phyloP scores from a whole-genome alignment of 2,329 filamentous ascomycete species.

The Fonsecaea pedrosoi region DNA sequence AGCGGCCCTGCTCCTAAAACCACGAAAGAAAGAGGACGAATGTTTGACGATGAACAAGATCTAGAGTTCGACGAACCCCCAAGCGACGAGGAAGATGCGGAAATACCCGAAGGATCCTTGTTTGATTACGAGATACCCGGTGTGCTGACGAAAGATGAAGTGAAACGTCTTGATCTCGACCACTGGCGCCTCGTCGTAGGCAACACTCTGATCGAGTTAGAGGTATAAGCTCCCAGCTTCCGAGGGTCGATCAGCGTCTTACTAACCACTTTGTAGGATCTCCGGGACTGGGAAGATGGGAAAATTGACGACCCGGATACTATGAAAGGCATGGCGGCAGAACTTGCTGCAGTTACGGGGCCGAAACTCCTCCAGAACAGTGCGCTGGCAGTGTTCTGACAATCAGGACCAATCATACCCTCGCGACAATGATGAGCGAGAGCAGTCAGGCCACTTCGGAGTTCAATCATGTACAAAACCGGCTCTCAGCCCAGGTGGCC shows the following conservation, averaged over 20 bases:
- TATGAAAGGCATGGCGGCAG: constrained; percentile 56
- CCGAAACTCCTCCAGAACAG: constrained; percentile 48
- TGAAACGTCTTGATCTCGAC: constrained; percentile 52
- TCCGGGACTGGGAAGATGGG: constrained; percentile 55
- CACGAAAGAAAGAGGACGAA: constrained; percentile 30
- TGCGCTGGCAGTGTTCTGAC: constrained; percentile 37
- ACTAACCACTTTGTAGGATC: constrained; percentile 45
- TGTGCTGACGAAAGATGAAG: constrained; percentile 51
- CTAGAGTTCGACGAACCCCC: constrained; percentile 39
- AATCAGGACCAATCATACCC: background rate
- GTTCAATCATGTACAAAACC: background rate
- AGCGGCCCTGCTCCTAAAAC: constrained; percentile 28
- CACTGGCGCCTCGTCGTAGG: constrained; percentile 54
- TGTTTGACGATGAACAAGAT: constrained; percentile 39
- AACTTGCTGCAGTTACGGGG: constrained; percentile 55
- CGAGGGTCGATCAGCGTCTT: background rate
- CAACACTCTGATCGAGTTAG: constrained; percentile 52
- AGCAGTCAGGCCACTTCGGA: background rate
- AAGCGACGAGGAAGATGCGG: constrained; percentile 48
- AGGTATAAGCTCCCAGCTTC: constrained; percentile 40
- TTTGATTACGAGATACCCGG: constrained; percentile 57
- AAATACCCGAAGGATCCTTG: constrained; percentile 45
- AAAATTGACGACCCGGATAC: constrained; percentile 51
- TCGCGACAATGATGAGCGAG: constrained; percentile 16
- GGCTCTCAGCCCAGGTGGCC: background rate